Base-by-base conservation (phyloP, 73 alveolate species). In the Breviolum minutum region DNA sequence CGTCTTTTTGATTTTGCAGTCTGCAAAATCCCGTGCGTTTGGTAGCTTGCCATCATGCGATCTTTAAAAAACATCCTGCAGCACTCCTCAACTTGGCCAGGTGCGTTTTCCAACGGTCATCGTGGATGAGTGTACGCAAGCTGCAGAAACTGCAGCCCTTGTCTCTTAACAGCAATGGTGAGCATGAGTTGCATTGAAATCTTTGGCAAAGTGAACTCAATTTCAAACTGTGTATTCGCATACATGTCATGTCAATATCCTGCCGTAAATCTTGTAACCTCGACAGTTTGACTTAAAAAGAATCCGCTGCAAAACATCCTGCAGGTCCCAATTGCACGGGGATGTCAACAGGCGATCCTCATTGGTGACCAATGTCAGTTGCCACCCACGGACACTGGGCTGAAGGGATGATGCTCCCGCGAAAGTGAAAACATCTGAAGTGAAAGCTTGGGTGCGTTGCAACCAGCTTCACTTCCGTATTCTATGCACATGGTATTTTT, bases 61-160 rank as follows among this genome's bases (percentile, higher is more conserved):
- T 40, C 54, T 40, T 40, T 40, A 40, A 40, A 40, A 40, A n/a
- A n/a, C n/a, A 68, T 68, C 77, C 77, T 22, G 77, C n/a, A 14
- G 77, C 24, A 68, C 77, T 68, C 77, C 54, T 73, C 19, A 24
- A 73, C 26, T 79, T 62, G 95, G 0, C 48, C 68, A 92, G 98
- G 98, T 92, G 69, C 93, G 94, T 79, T 99, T 95, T 94, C 99
- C 97, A 71, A 99, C 99, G 27, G 99, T 99, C 87, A 97, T 99
- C 87, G 99, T 99, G 79, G 99, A 99, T 77, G 99, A 99, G 98
- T 99, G 99, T 61, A 93, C 98, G 61, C 99, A 99, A 64, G 99
- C 99, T 63, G 92, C 99, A 64, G 99, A 99, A 73, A 68, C 99
- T 26, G 95, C 93, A 26, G 95, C 99, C 13, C 17, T 99, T 81